phyloP scores from a whole-genome alignment of 2,329 filamentous ascomycete species.

The Stylonectria norvegica region DNA sequence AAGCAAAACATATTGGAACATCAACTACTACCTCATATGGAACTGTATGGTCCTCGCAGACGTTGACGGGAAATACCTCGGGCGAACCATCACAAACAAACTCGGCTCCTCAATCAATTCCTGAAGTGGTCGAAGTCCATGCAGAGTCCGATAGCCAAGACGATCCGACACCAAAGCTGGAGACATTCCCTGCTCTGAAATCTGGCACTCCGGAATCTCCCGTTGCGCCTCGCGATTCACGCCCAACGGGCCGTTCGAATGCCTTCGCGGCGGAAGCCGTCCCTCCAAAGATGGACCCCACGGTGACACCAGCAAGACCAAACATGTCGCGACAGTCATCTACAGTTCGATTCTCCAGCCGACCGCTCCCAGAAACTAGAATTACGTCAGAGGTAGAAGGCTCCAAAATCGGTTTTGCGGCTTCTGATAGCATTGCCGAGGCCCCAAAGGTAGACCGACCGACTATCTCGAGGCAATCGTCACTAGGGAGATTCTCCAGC shows the following conservation, averaged over 20 bases:
- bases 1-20: constrained; percentile 7
- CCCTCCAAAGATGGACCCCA: too few relatives aligned
- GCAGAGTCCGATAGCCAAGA: neutral
- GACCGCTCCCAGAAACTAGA: constrained; percentile 66
- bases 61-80: constrained; percentile 12
- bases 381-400: constrained; percentile 60
- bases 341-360: constrained; percentile 65
- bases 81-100: constrained; percentile 7
- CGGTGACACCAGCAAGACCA: constrained; percentile 38
- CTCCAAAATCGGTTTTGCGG: constrained; percentile 66
- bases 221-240: constrained; percentile 14
- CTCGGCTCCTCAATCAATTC: constrained; percentile 8
- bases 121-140: constrained; percentile 6
- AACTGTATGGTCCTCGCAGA: constrained; percentile 30
- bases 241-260: constrained; percentile 25
- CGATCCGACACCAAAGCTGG: constrained; percentile 9
- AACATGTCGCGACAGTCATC: constrained; percentile 51
- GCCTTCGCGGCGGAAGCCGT: too few relatives aligned
- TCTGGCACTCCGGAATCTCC: constrained; percentile 12
- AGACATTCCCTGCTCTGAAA: constrained; percentile 23
- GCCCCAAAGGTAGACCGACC: constrained; percentile 35
- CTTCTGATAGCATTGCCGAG: constrained; percentile 26
- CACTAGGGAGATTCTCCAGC: constrained; percentile 57
- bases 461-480: constrained; percentile 41
- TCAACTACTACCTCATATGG: constrained; percentile 29